phyloP scores from a whole-genome alignment of 2,329 filamentous ascomycete species.

The Fusarium camptoceras region DNA sequence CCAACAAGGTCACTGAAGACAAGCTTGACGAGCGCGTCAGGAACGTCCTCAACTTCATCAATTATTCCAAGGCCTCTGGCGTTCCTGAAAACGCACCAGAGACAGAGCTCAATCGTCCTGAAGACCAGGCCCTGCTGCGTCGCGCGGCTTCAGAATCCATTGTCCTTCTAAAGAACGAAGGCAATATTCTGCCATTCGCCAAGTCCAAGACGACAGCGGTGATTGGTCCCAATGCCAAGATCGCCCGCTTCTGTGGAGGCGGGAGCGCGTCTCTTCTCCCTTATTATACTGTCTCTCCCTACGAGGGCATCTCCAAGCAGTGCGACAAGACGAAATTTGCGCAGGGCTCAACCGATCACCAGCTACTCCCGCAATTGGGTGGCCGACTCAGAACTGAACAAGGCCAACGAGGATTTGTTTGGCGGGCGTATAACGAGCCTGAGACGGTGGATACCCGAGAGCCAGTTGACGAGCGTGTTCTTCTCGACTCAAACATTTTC shows the following conservation, averaged over 20 bases:
- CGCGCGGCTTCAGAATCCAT: not conserved
- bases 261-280: constrained; percentile 6
- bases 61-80: not conserved
- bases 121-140: not conserved
- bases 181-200: not conserved
- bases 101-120: accelerated
- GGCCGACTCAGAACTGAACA: not conserved
- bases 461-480: not conserved
- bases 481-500: not conserved
- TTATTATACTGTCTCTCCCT: not conserved
- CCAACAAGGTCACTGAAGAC: not conserved
- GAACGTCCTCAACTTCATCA: not conserved
- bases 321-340: not conserved
- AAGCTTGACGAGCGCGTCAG: not conserved
- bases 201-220: not conserved
- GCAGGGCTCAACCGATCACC: not conserved
- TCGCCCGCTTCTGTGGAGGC: constrained; percentile 1
- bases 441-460: not conserved
- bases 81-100: not conserved
- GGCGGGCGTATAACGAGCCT: not conserved
- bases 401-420: not conserved
- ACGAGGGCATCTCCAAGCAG: not conserved
- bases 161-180: not conserved
- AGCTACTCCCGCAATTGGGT: not conserved
- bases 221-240: not conserved